Evolutionary conservation across 768 basidiomycete species (phyloP).

Genomic region (Suillus variegatus): DNA sequence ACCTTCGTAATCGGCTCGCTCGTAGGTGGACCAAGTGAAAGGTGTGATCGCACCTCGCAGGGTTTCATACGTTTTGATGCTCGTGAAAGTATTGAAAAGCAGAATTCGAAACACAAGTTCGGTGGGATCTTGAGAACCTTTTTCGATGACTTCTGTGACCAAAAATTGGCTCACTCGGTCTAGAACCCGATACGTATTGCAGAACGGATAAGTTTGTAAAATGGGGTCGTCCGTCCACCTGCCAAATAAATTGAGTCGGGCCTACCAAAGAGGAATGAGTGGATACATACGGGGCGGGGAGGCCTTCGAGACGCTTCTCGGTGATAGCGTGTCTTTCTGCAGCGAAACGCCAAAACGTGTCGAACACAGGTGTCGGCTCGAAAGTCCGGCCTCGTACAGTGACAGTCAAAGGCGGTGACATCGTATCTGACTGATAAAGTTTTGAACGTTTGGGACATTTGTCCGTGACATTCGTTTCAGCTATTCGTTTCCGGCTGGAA

Average conservation of each 20-base stretch:
- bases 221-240: constrained; percentile 74
- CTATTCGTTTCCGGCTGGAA: constrained; percentile 24
- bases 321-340: constrained; percentile 60
- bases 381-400: constrained; percentile 41
- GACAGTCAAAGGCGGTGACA: constrained; percentile 28
- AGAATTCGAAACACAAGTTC: constrained; percentile 74
- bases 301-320: constrained; percentile 50
- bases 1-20: constrained; percentile 49
- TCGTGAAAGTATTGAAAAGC: constrained; percentile 73
- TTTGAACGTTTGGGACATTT: constrained; percentile 27
- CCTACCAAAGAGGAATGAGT: not conserved
- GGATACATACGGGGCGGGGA: constrained; percentile 52
- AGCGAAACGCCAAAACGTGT: constrained; percentile 61
- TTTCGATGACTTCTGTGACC: constrained; percentile 66
- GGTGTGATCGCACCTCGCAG: constrained; percentile 53
- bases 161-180: constrained; percentile 74
- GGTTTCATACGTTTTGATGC: constrained; percentile 70
- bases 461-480: constrained; percentile 10
- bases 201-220: constrained; percentile 58
- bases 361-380: constrained; percentile 52
- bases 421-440: constrained; percentile 16
- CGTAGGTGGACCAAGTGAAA: constrained; percentile 62
- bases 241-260: constrained; percentile 6
- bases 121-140: constrained; percentile 56
- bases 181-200: constrained; percentile 74